Evolutionary conservation across 225 moss, liverwort and hornwort genomes (phyloP), one percentile per base, ranked within the genome.

Genomic region (Thuidium tamariscinum): DNA sequence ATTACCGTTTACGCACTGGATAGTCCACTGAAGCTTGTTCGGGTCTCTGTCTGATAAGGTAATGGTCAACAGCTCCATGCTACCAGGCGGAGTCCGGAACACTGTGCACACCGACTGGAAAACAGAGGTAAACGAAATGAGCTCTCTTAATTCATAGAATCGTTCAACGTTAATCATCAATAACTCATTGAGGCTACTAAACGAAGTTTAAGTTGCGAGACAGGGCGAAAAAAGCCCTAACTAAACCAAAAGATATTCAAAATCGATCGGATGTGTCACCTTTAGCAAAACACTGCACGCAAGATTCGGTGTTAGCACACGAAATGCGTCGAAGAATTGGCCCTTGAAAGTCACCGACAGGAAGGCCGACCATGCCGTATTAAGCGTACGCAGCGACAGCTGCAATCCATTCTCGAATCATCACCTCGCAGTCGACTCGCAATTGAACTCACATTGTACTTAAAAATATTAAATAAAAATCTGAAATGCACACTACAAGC

Each of bases 221-320:
- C 48, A 59, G n/a, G 77, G 51, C 15, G 1, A 84, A 48, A 77
- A 59, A 51, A 37, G 57, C 65, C 57, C 89, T 57, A 55, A 56
- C 63, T n/a, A 83, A 78, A 73, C 79, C 57, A 86, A 84, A 71
- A 84, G 81, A 49, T 44, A 29, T n/a, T 81, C 52, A 63, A 82
- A 60, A 18, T 81, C 76, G 79, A 87, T n/a, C 84, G 62, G 60
- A 54, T 42, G 15, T n/a, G 13, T 88, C 80, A 99, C 96, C 97
- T 99, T 99, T 16, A 99, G 91, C 87, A 99, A 88, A 78, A 97
- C 97, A 85, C 94, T 95, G 90, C 99, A 99, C 37, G 94, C 93
- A 59, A 87, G 90, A 79, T 85, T 95, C 80, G 95, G 87, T 44
- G 88, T 87, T 52, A 89, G 88, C 67, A 97, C 88, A 54, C 88